Base-by-base conservation (phyloP, 179 eudicot species). In the Patellifolia procumbens region DNA sequence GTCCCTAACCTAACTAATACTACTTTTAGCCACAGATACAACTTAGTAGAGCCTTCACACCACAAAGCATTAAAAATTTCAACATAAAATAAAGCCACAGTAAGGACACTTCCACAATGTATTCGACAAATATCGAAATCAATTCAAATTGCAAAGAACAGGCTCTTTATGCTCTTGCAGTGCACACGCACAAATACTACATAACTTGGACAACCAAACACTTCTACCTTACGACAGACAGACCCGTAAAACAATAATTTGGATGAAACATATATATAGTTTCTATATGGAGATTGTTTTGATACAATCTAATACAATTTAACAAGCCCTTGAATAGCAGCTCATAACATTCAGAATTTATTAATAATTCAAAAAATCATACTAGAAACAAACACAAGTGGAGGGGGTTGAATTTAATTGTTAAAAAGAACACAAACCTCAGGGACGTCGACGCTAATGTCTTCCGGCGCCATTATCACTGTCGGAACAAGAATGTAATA, bases 401-500 rank as follows among this genome's bases (percentile, higher is more conserved):
- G 26, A 3, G 2, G 3, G 29, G 29, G 28, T 28, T 24, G 7
- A 66, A 67, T 13, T 24, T 28, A 29, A 29, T 34, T 3, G n/a
- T 22, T 22, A 31, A 56, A n/a, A 29, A 58, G 7, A 37, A 66
- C 7, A 64, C 78, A 60, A 24, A 71, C 83, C 75, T 80, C 76
- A 32, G 83, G 69, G 53, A 80, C 52, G 51, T 81, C 74, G 37
- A 2, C 37, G 64, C 34, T 63, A 70, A 5, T 72, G 15, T 76
- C 74, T 66, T 56, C 77, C 0, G 80, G 64, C 70, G 80, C 80
- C 83, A 81, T 76, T 7, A 5, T 72, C 68, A 45, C 80, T 81
- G 83, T n/a, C 70, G 1, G 28, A 63, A 29, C 28, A 43, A 65
- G 16, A 37, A 66, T 28, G 2, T 3, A 39, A 39, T 0, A 11